Conservation (phyloP, 495 filamentous ascomycete species). For the Penicillium verhagenii region DNA sequence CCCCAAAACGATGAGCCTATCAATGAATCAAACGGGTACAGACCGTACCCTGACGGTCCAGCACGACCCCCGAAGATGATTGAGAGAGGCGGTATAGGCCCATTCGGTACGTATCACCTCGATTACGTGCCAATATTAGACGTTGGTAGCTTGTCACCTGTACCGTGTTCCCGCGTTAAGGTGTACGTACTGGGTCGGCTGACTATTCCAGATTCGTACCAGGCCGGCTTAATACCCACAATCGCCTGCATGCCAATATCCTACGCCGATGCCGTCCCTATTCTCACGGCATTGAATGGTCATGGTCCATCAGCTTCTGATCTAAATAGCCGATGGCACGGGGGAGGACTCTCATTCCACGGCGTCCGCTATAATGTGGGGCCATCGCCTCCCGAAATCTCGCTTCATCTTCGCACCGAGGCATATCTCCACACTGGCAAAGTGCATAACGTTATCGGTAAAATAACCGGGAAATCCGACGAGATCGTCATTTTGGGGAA, state of each 20-base stretch:
- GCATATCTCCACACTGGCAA: slow-evolving; percentile 74
- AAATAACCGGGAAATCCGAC: slow-evolving; percentile 72
- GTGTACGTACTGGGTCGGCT: too few relatives aligned
- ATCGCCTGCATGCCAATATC: slow-evolving; percentile 85
- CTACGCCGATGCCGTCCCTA: slow-evolving; percentile 70
- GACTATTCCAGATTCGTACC: background rate
- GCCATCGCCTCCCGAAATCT: slow-evolving; percentile 62
- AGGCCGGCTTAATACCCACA: slow-evolving; percentile 22
- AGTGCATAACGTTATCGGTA: slow-evolving; percentile 79
- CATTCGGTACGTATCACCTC: slow-evolving; percentile 56
- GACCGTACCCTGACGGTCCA: background rate
- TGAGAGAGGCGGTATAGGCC: background rate
- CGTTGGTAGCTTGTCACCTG: too few relatives aligned
- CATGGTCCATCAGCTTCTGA: slow-evolving; percentile 65
- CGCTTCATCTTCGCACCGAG: slow-evolving; percentile 69
- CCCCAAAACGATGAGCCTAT: background rate
- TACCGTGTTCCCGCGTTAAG: too few relatives aligned
- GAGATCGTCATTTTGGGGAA: slow-evolving; percentile 80
- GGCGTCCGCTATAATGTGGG: slow-evolving; percentile 78
- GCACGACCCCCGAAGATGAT: background rate
- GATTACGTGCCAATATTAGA: slow-evolving; percentile 67
- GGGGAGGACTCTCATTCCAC: slow-evolving; percentile 64
- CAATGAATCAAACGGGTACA: background rate
- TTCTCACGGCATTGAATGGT: slow-evolving; percentile 77
- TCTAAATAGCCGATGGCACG: slow-evolving; percentile 60